Evolutionary conservation across 2,329 filamentous ascomycete genomes (phyloP).

Genomic region (Cordyceps militaris): DNA sequence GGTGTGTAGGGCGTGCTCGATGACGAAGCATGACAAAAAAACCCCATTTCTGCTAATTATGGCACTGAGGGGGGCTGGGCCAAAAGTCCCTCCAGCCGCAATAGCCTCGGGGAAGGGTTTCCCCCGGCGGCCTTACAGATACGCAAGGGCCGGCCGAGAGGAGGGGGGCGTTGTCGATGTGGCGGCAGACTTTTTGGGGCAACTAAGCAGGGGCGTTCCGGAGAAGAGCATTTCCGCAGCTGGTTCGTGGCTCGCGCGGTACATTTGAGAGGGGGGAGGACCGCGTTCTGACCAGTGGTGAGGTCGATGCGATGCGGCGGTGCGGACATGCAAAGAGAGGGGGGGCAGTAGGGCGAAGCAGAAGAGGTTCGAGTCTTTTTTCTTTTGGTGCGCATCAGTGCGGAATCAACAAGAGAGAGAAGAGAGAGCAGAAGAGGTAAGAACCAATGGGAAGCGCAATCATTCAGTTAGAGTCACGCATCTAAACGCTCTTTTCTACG

Average conservation of each 20-base stretch:
- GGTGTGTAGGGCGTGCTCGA: not conserved
- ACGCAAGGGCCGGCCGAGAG: not conserved
- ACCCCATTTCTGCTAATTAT: not conserved
- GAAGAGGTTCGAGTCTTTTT: too few species aligned
- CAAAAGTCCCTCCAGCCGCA: constrained; percentile 6
- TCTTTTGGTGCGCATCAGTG: too few species aligned
- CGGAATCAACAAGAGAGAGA: too few species aligned
- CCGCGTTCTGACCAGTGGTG: too few species aligned
- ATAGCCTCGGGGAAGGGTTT: not conserved
- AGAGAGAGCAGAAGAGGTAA: not conserved
- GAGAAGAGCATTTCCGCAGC: not conserved
- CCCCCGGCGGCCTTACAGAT: constrained; percentile 1
- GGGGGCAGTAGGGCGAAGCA: not conserved
- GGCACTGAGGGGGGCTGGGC: not conserved
- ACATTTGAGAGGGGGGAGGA: not conserved
- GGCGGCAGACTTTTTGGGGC: not conserved
- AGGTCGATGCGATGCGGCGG: too few species aligned
- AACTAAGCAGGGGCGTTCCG: not conserved
- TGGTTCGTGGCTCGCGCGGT: not conserved
- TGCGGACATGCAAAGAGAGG: too few species aligned
- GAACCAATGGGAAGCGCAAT: not conserved
- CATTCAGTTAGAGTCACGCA: not conserved
- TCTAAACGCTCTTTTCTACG: not conserved
- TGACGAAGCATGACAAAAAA: constrained; percentile 11
- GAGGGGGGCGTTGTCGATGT: not conserved